phyloP scores from a whole-genome alignment of 2,329 filamentous ascomycete species.

The Aspergillus sp. region DNA sequence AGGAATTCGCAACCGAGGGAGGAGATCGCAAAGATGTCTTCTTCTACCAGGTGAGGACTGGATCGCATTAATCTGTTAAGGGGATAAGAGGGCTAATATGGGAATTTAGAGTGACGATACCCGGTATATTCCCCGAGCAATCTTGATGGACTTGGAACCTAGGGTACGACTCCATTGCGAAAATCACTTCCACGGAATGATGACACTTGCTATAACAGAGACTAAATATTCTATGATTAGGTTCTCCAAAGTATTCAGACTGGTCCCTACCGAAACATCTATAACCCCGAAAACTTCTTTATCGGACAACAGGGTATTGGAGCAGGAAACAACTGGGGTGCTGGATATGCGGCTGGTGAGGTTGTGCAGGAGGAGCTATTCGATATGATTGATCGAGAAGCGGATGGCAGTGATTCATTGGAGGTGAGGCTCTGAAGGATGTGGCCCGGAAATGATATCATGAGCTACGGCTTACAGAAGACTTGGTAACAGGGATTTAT shows the following conservation, averaged over 20 bases:
- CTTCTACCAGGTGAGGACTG: conserved; percentile 69
- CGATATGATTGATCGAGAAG: conserved; percentile 98
- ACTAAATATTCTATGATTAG: conserved; percentile 29
- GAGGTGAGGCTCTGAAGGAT: conserved; percentile 52
- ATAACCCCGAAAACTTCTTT: conserved; percentile 99
- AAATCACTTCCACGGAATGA: background rate
- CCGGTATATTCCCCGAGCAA: conserved; percentile 92
- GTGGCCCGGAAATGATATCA: background rate
- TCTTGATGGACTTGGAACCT: conserved; percentile 91
- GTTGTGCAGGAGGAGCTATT: conserved; percentile 92
- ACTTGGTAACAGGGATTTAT: conserved; percentile 70
- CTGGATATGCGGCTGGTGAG: conserved; percentile 90
- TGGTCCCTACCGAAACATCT: conserved; percentile 95
- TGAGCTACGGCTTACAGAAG: conserved; percentile 1
- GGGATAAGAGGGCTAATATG: conserved; percentile 2
- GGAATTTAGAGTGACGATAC: conserved; percentile 82
- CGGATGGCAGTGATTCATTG: conserved; percentile 93
- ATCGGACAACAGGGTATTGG: conserved; percentile 89
- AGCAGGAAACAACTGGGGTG: conserved; percentile 97
- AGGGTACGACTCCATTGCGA: conserved; percentile 52
- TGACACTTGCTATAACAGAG: conserved; percentile 1
- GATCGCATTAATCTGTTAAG: background rate
- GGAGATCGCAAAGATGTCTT: conserved; percentile 98
- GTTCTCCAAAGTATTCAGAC: conserved; percentile 90
- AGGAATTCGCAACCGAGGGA: conserved; percentile 96